Percentiles rank a stretch among this genome's conserved stretches.
These are phyloP conservation scores for Ilyonectria mors-panacis DNA, from an alignment of 2,329 filamentous ascomycete genomes.

Conservation along the genomic window DNA sequence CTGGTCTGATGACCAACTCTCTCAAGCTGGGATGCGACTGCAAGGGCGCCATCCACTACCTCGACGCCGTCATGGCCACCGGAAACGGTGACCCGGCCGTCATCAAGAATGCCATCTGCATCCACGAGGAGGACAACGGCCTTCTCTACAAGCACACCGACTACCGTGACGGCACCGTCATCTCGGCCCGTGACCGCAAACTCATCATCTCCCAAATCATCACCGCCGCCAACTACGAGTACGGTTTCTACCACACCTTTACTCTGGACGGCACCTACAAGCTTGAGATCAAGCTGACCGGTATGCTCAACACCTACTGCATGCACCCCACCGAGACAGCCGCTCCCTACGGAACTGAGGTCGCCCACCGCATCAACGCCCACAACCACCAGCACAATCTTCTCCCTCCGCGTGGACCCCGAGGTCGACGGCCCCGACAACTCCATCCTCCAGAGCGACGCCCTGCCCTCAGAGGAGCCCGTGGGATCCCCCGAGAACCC, in stretches of 20 bases:
- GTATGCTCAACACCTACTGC: slow-evolving; percentile 58
- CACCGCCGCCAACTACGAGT: slow-evolving; percentile 78
- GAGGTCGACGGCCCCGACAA: slow-evolving; percentile 75
- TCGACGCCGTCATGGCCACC: slow-evolving; percentile 90
- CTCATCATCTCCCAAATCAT: slow-evolving; percentile 76
- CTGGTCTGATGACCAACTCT: slow-evolving; percentile 88
- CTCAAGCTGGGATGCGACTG: slow-evolving; percentile 87
- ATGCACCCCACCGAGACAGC: slow-evolving; percentile 57
- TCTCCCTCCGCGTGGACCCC: slow-evolving; percentile 76
- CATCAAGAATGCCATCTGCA: slow-evolving; percentile 95
- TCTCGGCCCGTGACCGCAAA: slow-evolving; percentile 70
- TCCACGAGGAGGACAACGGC: slow-evolving; percentile 74
- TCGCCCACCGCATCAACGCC: slow-evolving; percentile 73
- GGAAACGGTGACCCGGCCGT: slow-evolving; percentile 81
- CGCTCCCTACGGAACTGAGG: slow-evolving; percentile 75
- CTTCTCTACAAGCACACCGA: slow-evolving; percentile 77
- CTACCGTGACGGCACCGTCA: slow-evolving; percentile 71
- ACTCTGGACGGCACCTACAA: slow-evolving; percentile 76
- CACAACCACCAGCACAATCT: slow-evolving; percentile 81
- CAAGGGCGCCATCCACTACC: slow-evolving; percentile 92
- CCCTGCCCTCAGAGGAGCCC: slow-evolving; percentile 77
- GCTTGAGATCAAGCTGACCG: slow-evolving; percentile 69
- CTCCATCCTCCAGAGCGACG: slow-evolving; percentile 82
- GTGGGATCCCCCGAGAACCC: slow-evolving; percentile 87
- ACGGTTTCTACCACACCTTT: slow-evolving; percentile 58